Evolutionary conservation across 805 yeast genomes (phyloP).

Genomic region (Yamadazyma endophytica): DNA sequence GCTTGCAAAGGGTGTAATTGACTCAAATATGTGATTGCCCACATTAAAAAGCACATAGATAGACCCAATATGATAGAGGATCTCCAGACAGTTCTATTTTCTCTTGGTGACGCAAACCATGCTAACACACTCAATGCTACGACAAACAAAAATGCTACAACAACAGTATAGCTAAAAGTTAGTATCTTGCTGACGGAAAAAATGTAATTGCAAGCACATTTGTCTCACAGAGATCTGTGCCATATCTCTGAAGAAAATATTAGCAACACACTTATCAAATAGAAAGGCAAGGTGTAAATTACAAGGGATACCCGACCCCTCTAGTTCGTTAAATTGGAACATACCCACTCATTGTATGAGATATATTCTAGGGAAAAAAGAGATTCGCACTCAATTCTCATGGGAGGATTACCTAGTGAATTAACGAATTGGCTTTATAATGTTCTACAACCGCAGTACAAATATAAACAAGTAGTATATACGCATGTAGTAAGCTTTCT

Average conservation of each 20-base stretch:
- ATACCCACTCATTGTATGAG: background rate
- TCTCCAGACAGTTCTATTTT: constrained; percentile 50
- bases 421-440: constrained; percentile 38
- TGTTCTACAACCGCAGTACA: constrained; percentile 50
- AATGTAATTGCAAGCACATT: background rate
- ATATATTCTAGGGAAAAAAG: no score
- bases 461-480: constrained; percentile 53
- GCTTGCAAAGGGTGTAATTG: constrained; percentile 90
- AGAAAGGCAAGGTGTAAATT: no score
- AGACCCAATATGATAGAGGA: constrained; percentile 56
- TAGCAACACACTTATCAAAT: no score
- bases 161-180: constrained; percentile 60
- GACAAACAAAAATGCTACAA: constrained; percentile 57
- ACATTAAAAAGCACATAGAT: constrained; percentile 79
- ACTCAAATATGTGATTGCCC: constrained; percentile 87
- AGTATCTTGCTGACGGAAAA: no score
- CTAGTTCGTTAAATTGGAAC: no score
- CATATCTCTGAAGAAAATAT: no score
- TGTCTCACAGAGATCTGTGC: no score
- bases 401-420: constrained; percentile 26
- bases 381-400: no score
- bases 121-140: constrained; percentile 58
- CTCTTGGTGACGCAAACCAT: constrained; percentile 85
- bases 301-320: no score
- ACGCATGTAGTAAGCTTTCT: constrained; percentile 58